Evolutionary conservation across 2,329 filamentous ascomycete genomes (phyloP), one percentile per base, ranked within the genome.

Genomic region (Uncinocarpus reesii): DNA sequence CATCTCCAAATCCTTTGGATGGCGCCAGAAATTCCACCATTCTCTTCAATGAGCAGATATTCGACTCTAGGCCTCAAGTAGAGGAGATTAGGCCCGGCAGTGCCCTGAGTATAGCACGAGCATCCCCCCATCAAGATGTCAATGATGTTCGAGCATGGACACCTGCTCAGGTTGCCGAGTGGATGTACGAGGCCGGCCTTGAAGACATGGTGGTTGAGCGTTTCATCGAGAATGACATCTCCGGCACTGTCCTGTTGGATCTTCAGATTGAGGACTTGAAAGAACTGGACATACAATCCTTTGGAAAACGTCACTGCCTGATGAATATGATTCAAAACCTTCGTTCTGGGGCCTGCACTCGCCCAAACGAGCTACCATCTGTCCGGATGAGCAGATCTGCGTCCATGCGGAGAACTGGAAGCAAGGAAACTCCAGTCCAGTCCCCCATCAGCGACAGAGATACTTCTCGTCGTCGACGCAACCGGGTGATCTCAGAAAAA

Each of bases 191-290:
- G 63, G 79, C 81, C 37, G 87, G 86, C 57, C 81, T 94, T 62
- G 89, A 95, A 62, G 70, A 79, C 44, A 70, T 75, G 5, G 75
- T 90, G 43, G 82, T 92, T 8, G 82, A 93, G 59, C 86, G 84
- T 57, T 95, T 98, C 60, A 76, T 89, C 53, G 78, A 84, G 58
- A 93, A 98, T 64, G 90, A 98, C 62, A 95, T 98, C 64, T 87
- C 83, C 21, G 90, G 90, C 11, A 76, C 80, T 3, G 86, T 96
- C 48, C 71, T 96, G 16, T 80, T 94, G 45, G 88, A 90, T n/a
- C 71, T 98, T 36, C 88, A 94, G 61, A 89, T 90, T 57, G 87
- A 94, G 54, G 89, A 82, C 52, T 65, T 82, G 28, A 81, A 80
- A 57, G 79, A 82, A 58, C 67, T 81, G 10, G 77, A 76, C 43